These are phyloP conservation scores for Trichosporon inkin DNA, from an alignment of 1,284 basidiomycete species.

Conservation along the genomic window DNA sequence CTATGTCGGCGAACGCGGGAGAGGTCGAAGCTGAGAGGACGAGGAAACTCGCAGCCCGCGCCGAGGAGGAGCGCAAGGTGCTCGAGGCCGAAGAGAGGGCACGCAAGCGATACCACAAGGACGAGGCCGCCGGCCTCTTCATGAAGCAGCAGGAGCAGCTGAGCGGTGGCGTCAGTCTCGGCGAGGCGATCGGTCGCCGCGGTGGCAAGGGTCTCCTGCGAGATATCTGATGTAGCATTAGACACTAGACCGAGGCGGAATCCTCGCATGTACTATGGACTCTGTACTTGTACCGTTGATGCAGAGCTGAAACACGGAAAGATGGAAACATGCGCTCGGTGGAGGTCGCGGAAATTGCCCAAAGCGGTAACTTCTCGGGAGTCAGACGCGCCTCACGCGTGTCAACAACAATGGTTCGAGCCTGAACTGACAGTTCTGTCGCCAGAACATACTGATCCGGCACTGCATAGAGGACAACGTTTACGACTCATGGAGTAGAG, in stretches of 20 bases:
- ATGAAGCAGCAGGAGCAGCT: constrained; percentile 43
- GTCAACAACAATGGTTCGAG: constrained; percentile 13
- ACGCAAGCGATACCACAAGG: constrained; percentile 40
- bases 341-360: neutral
- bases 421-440: neutral
- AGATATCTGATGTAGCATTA: constrained; percentile 31
- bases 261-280: neutral
- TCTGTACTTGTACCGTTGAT: neutral
- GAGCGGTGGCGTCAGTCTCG: constrained; percentile 38
- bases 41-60: constrained; percentile 35
- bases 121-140: constrained; percentile 44
- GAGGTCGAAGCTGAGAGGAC: constrained; percentile 51
- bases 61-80: constrained; percentile 34
- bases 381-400: neutral
- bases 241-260: neutral
- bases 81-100: constrained; percentile 36
- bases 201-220: constrained; percentile 45
- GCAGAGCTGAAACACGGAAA: neutral
- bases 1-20: constrained; percentile 72
- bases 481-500: neutral
- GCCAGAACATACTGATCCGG: neutral
- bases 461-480: neutral
- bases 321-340: too few relatives aligned
- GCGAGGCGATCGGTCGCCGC: constrained; percentile 42
- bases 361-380: constrained; percentile 2